Conservation (phyloP, 352 stramenopile genomes). For the Pythium vanterpoolii region DNA sequence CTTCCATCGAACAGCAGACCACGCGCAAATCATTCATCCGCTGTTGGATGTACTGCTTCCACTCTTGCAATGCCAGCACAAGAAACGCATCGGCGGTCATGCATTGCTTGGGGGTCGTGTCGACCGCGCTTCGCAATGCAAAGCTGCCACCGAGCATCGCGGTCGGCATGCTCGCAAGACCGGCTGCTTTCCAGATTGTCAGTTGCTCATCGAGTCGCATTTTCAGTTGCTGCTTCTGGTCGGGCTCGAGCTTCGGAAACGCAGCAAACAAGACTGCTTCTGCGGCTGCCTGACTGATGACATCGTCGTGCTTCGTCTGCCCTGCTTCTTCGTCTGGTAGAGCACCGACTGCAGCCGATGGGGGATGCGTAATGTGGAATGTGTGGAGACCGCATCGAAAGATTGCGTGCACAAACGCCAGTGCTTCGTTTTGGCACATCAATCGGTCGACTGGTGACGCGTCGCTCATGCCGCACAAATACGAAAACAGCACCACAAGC, state of each 20-base stretch:
- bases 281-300: conserved; percentile 32
- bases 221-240: conserved; percentile 46
- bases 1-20: conserved; percentile 51
- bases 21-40: conserved; percentile 68
- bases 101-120: conserved; percentile 14
- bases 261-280: conserved; percentile 47
- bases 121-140: background rate
- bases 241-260: conserved; percentile 41
- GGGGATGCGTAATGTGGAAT: conserved; percentile 47
- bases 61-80: conserved; percentile 57
- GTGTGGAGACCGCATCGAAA: conserved; percentile 58
- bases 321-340: background rate
- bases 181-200: conserved; percentile 24
- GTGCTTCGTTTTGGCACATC: conserved; percentile 63
- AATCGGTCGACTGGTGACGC: conserved; percentile 52
- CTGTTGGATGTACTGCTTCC: conserved; percentile 64
- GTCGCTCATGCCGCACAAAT: conserved; percentile 71
- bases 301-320: conserved; percentile 23
- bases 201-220: conserved; percentile 31
- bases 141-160: conserved; percentile 13
- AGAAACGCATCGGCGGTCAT: conserved; percentile 56
- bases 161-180: conserved; percentile 3
- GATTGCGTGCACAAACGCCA: conserved; percentile 56
- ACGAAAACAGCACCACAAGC: conserved; percentile 57
- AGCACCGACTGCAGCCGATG: background rate